phyloP scores from a whole-genome alignment of 805 yeast species.

The Metschnikowia cubensis region DNA sequence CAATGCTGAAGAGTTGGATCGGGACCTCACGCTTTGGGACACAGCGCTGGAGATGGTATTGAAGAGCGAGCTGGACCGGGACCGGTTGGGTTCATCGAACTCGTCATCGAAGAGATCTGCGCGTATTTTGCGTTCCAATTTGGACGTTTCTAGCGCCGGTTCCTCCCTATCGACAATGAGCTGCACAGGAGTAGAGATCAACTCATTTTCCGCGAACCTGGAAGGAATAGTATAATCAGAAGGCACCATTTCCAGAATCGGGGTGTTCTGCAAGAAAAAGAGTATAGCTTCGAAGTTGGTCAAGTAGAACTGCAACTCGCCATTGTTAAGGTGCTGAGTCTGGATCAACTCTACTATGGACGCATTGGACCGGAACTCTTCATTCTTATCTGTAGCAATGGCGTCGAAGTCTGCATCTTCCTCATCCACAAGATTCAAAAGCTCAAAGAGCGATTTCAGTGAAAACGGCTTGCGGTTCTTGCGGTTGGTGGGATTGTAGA shows the following conservation, averaged over 20 bases:
- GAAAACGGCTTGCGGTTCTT: slow-evolving; percentile 3
- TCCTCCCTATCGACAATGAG: slow-evolving; percentile 20
- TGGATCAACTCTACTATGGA: slow-evolving; percentile 28
- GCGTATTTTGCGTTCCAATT: not conserved
- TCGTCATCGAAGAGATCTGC: slow-evolving; percentile 12
- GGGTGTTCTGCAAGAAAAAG: slow-evolving; percentile 34
- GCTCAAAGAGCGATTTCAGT: slow-evolving; percentile 10
- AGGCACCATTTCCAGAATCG: slow-evolving; percentile 27
- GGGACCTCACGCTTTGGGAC: slow-evolving; percentile 23
- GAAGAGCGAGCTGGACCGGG: slow-evolving; percentile 38
- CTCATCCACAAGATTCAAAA: slow-evolving; percentile 6
- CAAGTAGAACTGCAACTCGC: slow-evolving; percentile 36
- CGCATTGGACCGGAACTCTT: slow-evolving; percentile 28
- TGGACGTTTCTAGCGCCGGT: not conserved
- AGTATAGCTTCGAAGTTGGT: slow-evolving; percentile 43
- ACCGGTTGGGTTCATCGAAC: slow-evolving; percentile 18
- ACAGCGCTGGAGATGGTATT: slow-evolving; percentile 36
- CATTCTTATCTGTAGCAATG: not conserved
- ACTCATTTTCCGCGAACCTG: slow-evolving; percentile 5
- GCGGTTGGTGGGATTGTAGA: slow-evolving; percentile 16
- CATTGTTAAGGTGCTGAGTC: slow-evolving; percentile 29
- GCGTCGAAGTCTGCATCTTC: slow-evolving; percentile 1
- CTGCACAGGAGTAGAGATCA: slow-evolving; percentile 24
- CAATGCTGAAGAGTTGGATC: slow-evolving; percentile 31
- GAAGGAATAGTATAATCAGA: slow-evolving; percentile 8